Conservation (phyloP, 208 protist species). For the Leishmania tropica region DNA sequence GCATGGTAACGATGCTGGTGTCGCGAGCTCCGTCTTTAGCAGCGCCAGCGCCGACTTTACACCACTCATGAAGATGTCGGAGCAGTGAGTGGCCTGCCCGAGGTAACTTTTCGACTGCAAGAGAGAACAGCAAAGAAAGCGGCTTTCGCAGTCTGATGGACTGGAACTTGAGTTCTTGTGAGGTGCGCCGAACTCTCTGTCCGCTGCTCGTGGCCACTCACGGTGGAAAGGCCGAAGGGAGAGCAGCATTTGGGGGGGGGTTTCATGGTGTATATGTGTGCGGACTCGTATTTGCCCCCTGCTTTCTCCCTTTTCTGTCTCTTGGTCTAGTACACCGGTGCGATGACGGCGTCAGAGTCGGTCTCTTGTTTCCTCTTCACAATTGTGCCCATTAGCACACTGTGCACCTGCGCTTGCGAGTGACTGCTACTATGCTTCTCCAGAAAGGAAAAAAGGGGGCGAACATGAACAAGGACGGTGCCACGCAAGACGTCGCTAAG, state of each 20-base stretch:
- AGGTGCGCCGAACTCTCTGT: neutral
- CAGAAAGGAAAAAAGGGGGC: neutral
- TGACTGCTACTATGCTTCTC: neutral
- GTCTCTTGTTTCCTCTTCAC: neutral
- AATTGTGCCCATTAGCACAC: neutral
- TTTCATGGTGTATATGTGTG: neutral
- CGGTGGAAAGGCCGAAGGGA: neutral
- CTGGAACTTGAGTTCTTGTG: neutral
- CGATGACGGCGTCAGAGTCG: neutral
- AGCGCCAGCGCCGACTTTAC: conserved; percentile 37
- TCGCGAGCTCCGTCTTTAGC: conserved; percentile 34
- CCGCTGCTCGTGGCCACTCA: neutral
- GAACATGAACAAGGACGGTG: neutral
- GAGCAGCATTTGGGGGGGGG: no score
- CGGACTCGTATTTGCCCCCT: neutral
- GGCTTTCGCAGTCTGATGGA: neutral
- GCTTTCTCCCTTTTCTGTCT: neutral
- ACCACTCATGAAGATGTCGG: conserved; percentile 27
- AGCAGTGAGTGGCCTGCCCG: conserved; percentile 14
- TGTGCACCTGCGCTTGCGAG: neutral
- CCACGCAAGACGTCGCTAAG: neutral
- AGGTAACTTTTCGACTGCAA: neutral
- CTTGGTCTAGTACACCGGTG: neutral
- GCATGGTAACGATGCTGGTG: conserved; percentile 23
- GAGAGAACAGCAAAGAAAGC: neutral